A percentile compares a stretch with the other conserved stretches of the same genome.
phyloP scores from a whole-genome alignment of 2,329 filamentous ascomycete genomes.

The Emmonsiellopsis sp. region DNA sequence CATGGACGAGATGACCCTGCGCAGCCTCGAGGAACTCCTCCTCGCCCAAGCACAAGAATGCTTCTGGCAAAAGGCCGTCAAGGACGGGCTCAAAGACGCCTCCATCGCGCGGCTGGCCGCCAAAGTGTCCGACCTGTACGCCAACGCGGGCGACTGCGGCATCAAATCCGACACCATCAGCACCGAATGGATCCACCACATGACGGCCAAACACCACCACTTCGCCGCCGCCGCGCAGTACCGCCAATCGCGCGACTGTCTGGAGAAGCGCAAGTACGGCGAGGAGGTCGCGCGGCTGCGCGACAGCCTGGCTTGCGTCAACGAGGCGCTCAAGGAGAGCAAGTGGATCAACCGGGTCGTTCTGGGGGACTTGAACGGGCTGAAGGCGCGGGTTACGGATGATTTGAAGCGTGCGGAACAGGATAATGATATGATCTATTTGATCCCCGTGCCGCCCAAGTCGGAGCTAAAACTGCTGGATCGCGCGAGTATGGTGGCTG shows the following conservation, averaged over 20 bases:
- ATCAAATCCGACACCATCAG: slow-evolving; percentile 84
- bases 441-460: slow-evolving; percentile 76
- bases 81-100: slow-evolving; percentile 85
- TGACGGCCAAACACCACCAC: slow-evolving; percentile 93
- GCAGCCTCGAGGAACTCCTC: slow-evolving; percentile 72
- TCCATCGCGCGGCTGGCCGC: slow-evolving; percentile 87
- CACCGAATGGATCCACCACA: slow-evolving; percentile 95
- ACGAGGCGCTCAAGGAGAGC: slow-evolving; percentile 76
- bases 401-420: slow-evolving; percentile 88
- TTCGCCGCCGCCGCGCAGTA: slow-evolving; percentile 95
- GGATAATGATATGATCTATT: slow-evolving; percentile 93
- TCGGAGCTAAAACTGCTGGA: slow-evolving; percentile 79
- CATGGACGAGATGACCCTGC: slow-evolving; percentile 83
- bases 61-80: slow-evolving; percentile 95
- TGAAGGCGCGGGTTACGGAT: slow-evolving; percentile 76
- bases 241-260: slow-evolving; percentile 75
- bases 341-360: slow-evolving; percentile 76
- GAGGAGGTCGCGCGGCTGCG: slow-evolving; percentile 83
- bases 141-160: slow-evolving; percentile 70
- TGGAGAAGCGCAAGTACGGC: slow-evolving; percentile 90
- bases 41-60: slow-evolving; percentile 93
- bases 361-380: slow-evolving; percentile 66
- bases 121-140: slow-evolving; percentile 85
- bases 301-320: slow-evolving; percentile 74
- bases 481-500: slow-evolving; percentile 76